Base-by-base conservation (phyloP, 1,284 basidiomycete species). In the Cryptococcus hybrid region DNA sequence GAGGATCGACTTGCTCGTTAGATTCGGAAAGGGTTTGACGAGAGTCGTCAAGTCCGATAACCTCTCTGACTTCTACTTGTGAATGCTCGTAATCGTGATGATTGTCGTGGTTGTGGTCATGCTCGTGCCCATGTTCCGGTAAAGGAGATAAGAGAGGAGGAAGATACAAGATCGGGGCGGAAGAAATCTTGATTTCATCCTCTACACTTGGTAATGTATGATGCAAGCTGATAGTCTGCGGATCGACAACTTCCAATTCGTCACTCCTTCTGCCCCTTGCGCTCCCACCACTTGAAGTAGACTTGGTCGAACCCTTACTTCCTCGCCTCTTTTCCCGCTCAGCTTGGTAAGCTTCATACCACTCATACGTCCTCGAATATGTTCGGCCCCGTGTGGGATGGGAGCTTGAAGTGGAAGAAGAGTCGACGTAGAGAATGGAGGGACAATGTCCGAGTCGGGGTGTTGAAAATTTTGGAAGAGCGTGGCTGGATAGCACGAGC, bases 141-240 rank as follows among this genome's bases (percentile, higher is more conserved):
- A 91, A 80, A 11, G 85, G 86, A 2, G 88, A 90, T 11, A 92
- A 80, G 5, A 91, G 81, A 1, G 89, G 90, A 7, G 90, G 90
- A 9, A 90, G 83, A 72, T 90, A 91, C 38, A 91, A 78, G 47
- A 90, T 80, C 1, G 86, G 84, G 7, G 78, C 69, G 8, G 69
- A 9, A 79, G 82, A 38, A 70, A 75, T 59, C n/a, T 24, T 24
- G 30, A 47, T 13, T 38, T 79, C 68, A n/a, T 54, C 55, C 6
- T 44, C 45, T 1, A 58, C 38, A 24, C 40, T 24, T 3, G 60
- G 57, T 7, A 59, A 40, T 7, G 36, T 38, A 40, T 59, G 60
- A 52, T 59, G 57, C 13, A 50, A 13, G 13, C 52, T 44, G 38
- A 62, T 52, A 2, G 52, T 54, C 39, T 58, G 36, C 7, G 57